These are phyloP conservation scores for Elaeis guineensis DNA, from an alignment of 176 grass and related monocot genomes.

Conservation along the genomic window DNA sequence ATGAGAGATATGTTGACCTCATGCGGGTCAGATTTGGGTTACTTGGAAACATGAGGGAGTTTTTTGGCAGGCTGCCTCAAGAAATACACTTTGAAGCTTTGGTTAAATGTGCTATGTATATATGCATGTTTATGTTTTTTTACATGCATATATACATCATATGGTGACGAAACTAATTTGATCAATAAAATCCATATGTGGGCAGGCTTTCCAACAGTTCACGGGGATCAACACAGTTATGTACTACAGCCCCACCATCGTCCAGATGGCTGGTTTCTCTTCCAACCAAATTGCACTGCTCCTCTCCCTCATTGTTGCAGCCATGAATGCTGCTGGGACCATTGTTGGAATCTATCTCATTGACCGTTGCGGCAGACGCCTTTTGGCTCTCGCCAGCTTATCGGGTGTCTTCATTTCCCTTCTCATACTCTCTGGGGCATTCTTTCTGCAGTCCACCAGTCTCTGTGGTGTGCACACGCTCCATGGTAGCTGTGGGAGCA, in stretches of 20 bases:
- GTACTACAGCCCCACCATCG: slow-evolving; percentile 96
- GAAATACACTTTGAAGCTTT: no score
- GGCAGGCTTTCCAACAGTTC: slow-evolving; percentile 92
- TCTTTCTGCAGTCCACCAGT: slow-evolving; percentile 48
- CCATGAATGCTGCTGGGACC: slow-evolving; percentile 64
- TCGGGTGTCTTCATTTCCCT: slow-evolving; percentile 60
- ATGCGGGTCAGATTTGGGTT: no score
- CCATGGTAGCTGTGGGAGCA: slow-evolving; percentile 17
- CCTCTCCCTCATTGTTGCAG: slow-evolving; percentile 60
- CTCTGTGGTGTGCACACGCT: neutral
- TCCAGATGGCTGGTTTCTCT: slow-evolving; percentile 92
- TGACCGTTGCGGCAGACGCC: slow-evolving; percentile 71
- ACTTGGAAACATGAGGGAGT: no score
- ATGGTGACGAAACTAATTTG: no score
- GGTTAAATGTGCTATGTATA: no score
- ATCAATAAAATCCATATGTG: no score
- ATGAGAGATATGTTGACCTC: no score
- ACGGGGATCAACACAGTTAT: slow-evolving; percentile 99
- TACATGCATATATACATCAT: no score
- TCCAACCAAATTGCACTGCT: slow-evolving; percentile 83
- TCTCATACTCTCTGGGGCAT: slow-evolving; percentile 50
- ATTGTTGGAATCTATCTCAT: slow-evolving; percentile 85
- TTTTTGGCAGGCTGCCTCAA: no score
- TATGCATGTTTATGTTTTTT: no score
- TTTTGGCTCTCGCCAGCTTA: slow-evolving; percentile 56